Base-by-base conservation (phyloP, 1,284 basidiomycete genomes). In the Ganoderma meredithae region DNA sequence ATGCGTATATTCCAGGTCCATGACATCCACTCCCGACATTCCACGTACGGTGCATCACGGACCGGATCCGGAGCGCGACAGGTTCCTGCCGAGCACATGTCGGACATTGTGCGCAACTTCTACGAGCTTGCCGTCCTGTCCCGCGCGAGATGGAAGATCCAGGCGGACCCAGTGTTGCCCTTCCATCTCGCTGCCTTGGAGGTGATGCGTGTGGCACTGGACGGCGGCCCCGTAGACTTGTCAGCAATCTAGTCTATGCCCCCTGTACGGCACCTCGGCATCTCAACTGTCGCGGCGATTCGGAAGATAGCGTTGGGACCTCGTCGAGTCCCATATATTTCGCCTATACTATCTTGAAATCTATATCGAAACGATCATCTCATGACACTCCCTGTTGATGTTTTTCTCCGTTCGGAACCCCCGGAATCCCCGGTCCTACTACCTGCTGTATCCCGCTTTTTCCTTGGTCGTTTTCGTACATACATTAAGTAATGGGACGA, bases 161-260 rank as follows among this genome's bases (percentile, higher is more conserved):
- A 80, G 65, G 83, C 78, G 60, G 81, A 84, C 72, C 82, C 85
- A 33, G 79, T 81, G 61, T 76, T 92, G 62, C 91, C 91, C 4
- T 87, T 90, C 74, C 92, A 93, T 74, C 81, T 93, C 41, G 88
- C 87, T 36, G 89, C 89, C 12, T 80, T 92, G 40, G 87, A 90
- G 69, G 82, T 83, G 27, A 90, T 92, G 86, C 79, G 80, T 10
- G 76, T 77, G 55, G 81, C 80, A 2, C 76, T 85, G 13, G 64
- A 60, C n/a, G 69, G 72, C 40, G 69, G 64, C 17, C 15, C 65
- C 9, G 64, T 60, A n/a, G 68, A 71, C 27, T 47, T 64, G 6
- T 70, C 66, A 62, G 19, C 12, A 3, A n/a, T 33, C n/a, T 39
- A n/a, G 6, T 10, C n/a, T 40, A 25, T 15, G n/a, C 39, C n/a